Percentiles rank a stretch among this genome's conserved stretches.
Evolutionary conservation across 2,329 filamentous ascomycete species (phyloP).

Genomic region (Alternaria gansuensis): DNA sequence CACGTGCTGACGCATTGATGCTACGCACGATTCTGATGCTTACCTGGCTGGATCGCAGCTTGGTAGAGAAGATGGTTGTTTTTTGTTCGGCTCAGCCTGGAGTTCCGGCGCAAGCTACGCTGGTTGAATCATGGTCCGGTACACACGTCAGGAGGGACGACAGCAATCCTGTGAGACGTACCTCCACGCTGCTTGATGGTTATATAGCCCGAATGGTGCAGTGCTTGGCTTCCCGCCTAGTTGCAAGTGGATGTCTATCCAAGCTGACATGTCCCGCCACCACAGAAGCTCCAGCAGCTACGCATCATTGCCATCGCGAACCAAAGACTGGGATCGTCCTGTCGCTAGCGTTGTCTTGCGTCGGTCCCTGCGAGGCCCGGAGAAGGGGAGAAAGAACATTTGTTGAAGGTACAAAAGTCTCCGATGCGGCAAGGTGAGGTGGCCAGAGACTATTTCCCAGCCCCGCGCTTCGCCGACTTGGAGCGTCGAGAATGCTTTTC

Average conservation of each 20-base stretch:
- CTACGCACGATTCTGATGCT: constrained; percentile 34
- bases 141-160: constrained; percentile 5
- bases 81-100: constrained; percentile 27
- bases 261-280: constrained; percentile 46
- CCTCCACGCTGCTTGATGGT: constrained; percentile 11
- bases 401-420: constrained; percentile 36
- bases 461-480: constrained; percentile 36
- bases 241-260: constrained; percentile 35
- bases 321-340: constrained; percentile 32
- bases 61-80: constrained; percentile 23
- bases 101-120: constrained; percentile 21
- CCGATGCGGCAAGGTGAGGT: constrained; percentile 37
- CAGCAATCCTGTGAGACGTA: constrained; percentile 1
- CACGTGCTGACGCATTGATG: constrained; percentile 15
- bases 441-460: constrained; percentile 38
- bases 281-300: constrained; percentile 34
- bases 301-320: constrained; percentile 33
- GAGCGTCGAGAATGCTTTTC: constrained; percentile 30
- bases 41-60: constrained; percentile 25
- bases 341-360: constrained; percentile 34
- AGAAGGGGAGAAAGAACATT: constrained; percentile 39
- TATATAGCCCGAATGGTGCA: constrained; percentile 18
- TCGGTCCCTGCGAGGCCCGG: constrained; percentile 31
- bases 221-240: constrained; percentile 38
- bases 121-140: constrained; percentile 15